Conservation (phyloP, 169 alveolate species). For the Cryptosporidium meleagridis region DNA sequence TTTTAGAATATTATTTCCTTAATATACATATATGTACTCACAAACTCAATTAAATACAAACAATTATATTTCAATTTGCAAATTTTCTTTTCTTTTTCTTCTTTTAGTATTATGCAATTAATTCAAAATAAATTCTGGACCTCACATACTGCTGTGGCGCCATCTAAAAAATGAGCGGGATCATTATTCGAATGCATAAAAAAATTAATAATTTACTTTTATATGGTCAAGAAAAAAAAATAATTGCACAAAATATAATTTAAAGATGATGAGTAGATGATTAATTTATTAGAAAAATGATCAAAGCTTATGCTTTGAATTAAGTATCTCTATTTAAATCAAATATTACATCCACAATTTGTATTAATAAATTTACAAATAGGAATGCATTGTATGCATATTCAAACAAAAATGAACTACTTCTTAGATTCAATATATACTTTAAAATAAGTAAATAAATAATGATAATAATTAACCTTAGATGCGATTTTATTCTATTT, state of each 20-base stretch:
- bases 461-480: too few species aligned
- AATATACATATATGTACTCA: too few species aligned
- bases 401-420: too few species aligned
- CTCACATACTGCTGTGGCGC: not conserved
- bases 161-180: slow-evolving; percentile 18
- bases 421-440: not conserved
- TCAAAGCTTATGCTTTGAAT: too few species aligned
- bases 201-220: not conserved
- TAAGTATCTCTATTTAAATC: too few species aligned
- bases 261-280: too few species aligned
- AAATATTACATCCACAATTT: too few species aligned
- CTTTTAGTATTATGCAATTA: not conserved
- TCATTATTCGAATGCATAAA: not conserved
- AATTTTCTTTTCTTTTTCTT: not conserved
- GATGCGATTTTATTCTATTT: not conserved
- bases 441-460: not conserved
- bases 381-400: not conserved
- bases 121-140: not conserved
- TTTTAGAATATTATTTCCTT: too few species aligned
- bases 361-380: too few species aligned
- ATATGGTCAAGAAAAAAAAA: not conserved
- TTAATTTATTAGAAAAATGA: too few species aligned
- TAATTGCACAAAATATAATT: too few species aligned
- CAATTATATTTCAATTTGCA: not conserved
- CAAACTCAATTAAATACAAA: not conserved